phyloP scores from a whole-genome alignment of 2,329 filamentous ascomycete genomes.

The Cercospora sp. region DNA sequence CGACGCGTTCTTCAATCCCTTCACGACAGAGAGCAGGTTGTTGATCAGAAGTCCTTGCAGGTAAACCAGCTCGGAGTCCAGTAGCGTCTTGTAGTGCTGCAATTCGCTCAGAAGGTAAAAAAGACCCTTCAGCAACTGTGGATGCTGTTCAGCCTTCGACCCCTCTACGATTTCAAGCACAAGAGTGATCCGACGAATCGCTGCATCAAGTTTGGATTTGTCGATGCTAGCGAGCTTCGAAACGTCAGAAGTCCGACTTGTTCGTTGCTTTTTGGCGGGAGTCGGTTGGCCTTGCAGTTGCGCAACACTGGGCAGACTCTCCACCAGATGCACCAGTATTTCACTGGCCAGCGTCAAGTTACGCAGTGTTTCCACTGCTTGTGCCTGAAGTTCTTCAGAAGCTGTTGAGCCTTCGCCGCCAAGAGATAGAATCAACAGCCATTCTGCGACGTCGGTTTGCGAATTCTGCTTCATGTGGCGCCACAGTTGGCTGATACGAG shows the following conservation, averaged over 20 bases:
- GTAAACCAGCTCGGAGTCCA: slow-evolving; percentile 86
- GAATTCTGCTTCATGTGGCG: slow-evolving; percentile 64
- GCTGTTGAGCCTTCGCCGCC: slow-evolving; percentile 38
- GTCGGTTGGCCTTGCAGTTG: slow-evolving; percentile 71
- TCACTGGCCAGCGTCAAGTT: slow-evolving; percentile 71
- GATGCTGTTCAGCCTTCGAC: slow-evolving; percentile 72
- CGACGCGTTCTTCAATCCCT: slow-evolving; percentile 60
- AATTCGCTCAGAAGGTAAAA: slow-evolving; percentile 86
- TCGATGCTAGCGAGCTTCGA: slow-evolving; percentile 62
- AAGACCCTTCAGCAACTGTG: slow-evolving; percentile 72
- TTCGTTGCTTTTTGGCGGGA: slow-evolving; percentile 75
- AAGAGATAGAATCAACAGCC: slow-evolving; percentile 57
- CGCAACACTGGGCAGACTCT: slow-evolving; percentile 70
- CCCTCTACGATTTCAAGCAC: slow-evolving; percentile 85
- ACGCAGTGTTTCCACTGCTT: slow-evolving; percentile 71
- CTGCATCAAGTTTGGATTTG: slow-evolving; percentile 64
- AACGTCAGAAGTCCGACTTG: slow-evolving; percentile 63
- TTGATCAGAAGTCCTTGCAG: slow-evolving; percentile 81
- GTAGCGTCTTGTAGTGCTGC: slow-evolving; percentile 76
- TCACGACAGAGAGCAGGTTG: slow-evolving; percentile 80
- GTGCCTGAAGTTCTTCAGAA: slow-evolving; percentile 46
- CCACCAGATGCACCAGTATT: slow-evolving; percentile 70
- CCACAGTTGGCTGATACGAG: slow-evolving; percentile 72
- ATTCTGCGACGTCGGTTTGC: slow-evolving; percentile 60
- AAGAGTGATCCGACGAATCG: slow-evolving; percentile 76